Conservation (phyloP, 805 yeast genomes). For the Teunomyces funiuensis region DNA sequence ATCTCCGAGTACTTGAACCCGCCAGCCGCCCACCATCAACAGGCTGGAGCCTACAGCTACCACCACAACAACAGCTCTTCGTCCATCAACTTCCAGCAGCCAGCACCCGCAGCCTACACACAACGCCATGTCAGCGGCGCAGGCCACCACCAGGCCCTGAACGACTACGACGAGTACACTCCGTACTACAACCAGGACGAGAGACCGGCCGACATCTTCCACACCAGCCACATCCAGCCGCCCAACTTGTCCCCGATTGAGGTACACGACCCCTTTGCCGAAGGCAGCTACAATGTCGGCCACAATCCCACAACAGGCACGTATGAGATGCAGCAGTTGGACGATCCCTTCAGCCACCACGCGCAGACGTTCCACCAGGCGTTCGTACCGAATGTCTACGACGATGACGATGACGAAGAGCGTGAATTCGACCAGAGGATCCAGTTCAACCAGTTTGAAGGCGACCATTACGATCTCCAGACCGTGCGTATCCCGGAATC, state of each 20-base stretch:
- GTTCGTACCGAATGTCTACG: constrained; percentile 45
- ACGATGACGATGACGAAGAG: constrained; percentile 40
- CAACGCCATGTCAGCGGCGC: constrained; percentile 6
- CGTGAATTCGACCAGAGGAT: constrained; percentile 39
- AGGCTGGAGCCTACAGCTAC: constrained; percentile 19
- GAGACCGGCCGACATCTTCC: constrained; percentile 28
- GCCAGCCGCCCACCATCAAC: constrained; percentile 14
- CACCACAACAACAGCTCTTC: constrained; percentile 11
- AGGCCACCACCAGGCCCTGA: constrained; percentile 7
- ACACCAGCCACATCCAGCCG: constrained; percentile 19
- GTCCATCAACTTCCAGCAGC: constrained; percentile 30
- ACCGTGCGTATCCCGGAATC: constrained; percentile 26
- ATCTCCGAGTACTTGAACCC: constrained; percentile 16
- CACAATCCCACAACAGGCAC: constrained; percentile 11
- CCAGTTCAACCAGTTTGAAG: constrained; percentile 39
- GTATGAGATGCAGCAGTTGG: constrained; percentile 13
- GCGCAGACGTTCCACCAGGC: constrained; percentile 23
- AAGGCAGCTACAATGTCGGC: constrained; percentile 8
- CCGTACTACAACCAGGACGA: constrained; percentile 23
- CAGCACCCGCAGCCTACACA: constrained; percentile 23
- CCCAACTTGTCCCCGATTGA: constrained; percentile 18
- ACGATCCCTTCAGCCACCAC: constrained; percentile 3
- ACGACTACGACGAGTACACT: constrained; percentile 21
- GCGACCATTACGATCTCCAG: constrained; percentile 43
- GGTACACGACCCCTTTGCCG: constrained; percentile 15